Base-by-base conservation (phyloP, 768 basidiomycete genomes). In the Leccinum truebloodii region DNA sequence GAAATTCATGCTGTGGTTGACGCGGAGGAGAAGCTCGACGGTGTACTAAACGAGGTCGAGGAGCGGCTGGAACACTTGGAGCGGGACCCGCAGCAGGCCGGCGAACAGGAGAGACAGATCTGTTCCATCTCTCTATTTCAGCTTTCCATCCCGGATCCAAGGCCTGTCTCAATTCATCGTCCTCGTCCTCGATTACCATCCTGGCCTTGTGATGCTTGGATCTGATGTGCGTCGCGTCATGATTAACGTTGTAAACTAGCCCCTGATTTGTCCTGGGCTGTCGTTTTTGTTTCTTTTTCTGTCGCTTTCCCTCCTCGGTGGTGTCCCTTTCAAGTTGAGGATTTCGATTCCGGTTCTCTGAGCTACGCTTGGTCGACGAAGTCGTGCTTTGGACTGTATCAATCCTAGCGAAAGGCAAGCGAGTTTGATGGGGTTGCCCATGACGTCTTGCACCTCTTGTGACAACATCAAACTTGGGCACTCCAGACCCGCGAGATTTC, bases 151-250 rank as follows among this genome's bases (percentile, higher is more conserved):
- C 61, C 14, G 81, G 80, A 53, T 78, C 76, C 54, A 83, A 67
- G 1, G 78, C 78, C 39, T 67, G 69, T 55, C 77, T 73, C 56
- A 83, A 80, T 10, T 67, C 76, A 26, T 77, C 74, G 58, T 82
- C 81, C 64, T 82, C 78, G 18, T 79, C 58, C 57, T 82, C 74
- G 20, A 83, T 70, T 1, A 80, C 79, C 24, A 83, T 64, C 24
- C 57, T 62, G 39, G 35, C 44, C 51, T 65, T 57, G 28, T 58
- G 55, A 52, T 74, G 61, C 28, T 59, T 72, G 26, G 72, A 74
- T 26, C 75, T 64, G 50, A 86, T 71, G 28, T 71, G 77, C 5
- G 73, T 73, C 14, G 73, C 75, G 16, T 72, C 71, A 4, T 77
- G 70, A n/a, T 71, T 63, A 59, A 83, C 76, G 44, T 68, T 67